Conservation (phyloP, 2,329 filamentous ascomycete species). For the Ceratocystis harringtonii region DNA sequence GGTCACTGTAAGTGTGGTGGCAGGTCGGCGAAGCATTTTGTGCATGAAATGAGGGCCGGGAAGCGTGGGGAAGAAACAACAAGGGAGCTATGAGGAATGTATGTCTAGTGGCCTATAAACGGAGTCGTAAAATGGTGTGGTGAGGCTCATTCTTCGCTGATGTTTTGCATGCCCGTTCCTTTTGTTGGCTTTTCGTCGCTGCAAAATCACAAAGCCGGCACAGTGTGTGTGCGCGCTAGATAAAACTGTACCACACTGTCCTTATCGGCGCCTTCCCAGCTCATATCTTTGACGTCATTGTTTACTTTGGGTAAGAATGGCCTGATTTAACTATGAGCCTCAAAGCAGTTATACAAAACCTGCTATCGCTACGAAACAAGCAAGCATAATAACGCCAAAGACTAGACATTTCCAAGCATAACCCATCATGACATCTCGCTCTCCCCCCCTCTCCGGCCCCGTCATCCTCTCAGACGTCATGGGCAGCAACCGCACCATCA, state of each 20-base stretch:
- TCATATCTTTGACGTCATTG: slow-evolving; percentile 3
- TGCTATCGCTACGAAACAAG: background rate
- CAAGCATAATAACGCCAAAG: background rate
- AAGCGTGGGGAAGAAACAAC: background rate
- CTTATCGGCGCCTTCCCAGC: slow-evolving; percentile 2
- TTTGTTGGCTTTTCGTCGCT: background rate
- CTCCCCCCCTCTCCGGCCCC: background rate
- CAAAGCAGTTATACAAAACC: background rate
- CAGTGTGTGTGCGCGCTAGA: background rate
- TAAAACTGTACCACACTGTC: slow-evolving; percentile 9
- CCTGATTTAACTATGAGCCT: background rate
- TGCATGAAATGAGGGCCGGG: background rate
- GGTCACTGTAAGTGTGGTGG: slow-evolving; percentile 53
- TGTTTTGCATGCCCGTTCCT: background rate
- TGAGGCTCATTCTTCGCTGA: too few relatives aligned
- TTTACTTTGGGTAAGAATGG: background rate
- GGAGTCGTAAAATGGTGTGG: background rate
- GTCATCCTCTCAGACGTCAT: slow-evolving; percentile 73
- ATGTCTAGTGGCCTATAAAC: background rate
- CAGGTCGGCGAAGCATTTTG: slow-evolving; percentile 49
- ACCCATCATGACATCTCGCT: background rate
- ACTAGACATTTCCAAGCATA: background rate
- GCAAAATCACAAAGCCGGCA: background rate
- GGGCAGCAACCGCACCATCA: slow-evolving; percentile 60
- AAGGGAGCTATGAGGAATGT: background rate